Base-by-base conservation (phyloP, 2,329 filamentous ascomycete species). In the Pseudogymnoascus sp. region DNA sequence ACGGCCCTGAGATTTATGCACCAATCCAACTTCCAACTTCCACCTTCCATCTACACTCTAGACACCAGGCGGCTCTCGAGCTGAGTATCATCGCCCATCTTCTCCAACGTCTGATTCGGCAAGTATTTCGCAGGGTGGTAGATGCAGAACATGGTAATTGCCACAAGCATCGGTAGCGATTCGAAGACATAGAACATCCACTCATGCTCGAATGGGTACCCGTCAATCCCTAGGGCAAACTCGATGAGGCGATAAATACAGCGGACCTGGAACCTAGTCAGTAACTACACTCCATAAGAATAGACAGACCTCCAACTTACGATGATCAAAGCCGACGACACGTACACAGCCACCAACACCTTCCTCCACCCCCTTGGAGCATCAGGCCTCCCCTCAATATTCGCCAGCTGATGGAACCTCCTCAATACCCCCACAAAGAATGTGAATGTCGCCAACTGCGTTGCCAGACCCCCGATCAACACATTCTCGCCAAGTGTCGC, bases 171-270 rank as follows among this genome's bases (percentile, higher is more conserved):
- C 0, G 81, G 80, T 6, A 80, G 64, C 0, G 78, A 76, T 64
- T 83, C 82, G 13, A 83, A 78, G 2, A 77, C 75, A 74, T 80
- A 83, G 63, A 83, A 79, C 29, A 79, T 77, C 78, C 81, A 83
- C 65, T 83, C 81, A 21, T 80, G 77, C 3, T 69, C 74, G 67
- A 82, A 80, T 0, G 79, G 72, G 66, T 83, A 83, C 15, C 77
- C 75, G 6, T 80, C 71, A n/a, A 78, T 79, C 0, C 81, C 81
- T 37, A 81, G 75, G 0, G 78, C 77, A 64, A 83, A 83, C 66
- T 84, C 81, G 59, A 80, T 75, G 3, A 80, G 77, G n/a, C 81
- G 77, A 65, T 80, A 84, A 29, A 82, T 74, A n/a, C 78, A 82
- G 13, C 81, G 79, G 3, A 81, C 65, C 73, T 82, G 70, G 42